These are phyloP conservation scores for Metschnikowia chrysomelidarum DNA, from an alignment of 805 yeast species.

Conservation along the genomic window DNA sequence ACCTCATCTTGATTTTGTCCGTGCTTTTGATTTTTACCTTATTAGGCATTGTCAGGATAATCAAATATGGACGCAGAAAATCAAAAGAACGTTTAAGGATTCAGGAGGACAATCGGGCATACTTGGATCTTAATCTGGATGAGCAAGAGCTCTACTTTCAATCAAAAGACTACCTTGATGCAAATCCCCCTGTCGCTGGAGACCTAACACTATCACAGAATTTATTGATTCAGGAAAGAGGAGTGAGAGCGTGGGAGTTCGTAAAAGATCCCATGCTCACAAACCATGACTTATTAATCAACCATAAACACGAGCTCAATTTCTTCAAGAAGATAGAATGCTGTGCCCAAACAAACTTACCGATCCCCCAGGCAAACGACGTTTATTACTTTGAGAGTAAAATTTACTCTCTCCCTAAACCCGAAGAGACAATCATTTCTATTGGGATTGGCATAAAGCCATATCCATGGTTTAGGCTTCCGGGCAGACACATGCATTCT, in stretches of 20 bases:
- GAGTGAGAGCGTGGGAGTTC: slow-evolving; percentile 89
- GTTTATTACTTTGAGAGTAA: slow-evolving; percentile 90
- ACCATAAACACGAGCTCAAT: slow-evolving; percentile 61
- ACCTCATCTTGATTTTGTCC: neutral
- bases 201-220: slow-evolving; percentile 56
- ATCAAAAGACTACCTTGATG: slow-evolving; percentile 48
- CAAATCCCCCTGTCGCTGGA: slow-evolving; percentile 39
- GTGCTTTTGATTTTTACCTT: slow-evolving; percentile 6
- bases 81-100: slow-evolving; percentile 9
- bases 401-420: slow-evolving; percentile 65
- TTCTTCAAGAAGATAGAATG: slow-evolving; percentile 60
- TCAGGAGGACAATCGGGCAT: slow-evolving; percentile 20
- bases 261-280: slow-evolving; percentile 53
- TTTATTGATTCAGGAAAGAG: slow-evolving; percentile 77
- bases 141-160: slow-evolving; percentile 70
- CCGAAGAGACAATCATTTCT: slow-evolving; percentile 55
- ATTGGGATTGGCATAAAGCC: slow-evolving; percentile 85
- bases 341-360: slow-evolving; percentile 76
- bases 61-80: slow-evolving; percentile 4
- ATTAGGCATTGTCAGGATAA: slow-evolving; percentile 3
- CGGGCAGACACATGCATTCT: slow-evolving; percentile 86
- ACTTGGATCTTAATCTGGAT: slow-evolving; percentile 53
- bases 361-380: slow-evolving; percentile 77
- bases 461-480: slow-evolving; percentile 89
- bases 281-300: slow-evolving; percentile 56